Evolutionary conservation across 2,329 filamentous ascomycete species (phyloP).

Genomic region (Raffaelea arxii): DNA sequence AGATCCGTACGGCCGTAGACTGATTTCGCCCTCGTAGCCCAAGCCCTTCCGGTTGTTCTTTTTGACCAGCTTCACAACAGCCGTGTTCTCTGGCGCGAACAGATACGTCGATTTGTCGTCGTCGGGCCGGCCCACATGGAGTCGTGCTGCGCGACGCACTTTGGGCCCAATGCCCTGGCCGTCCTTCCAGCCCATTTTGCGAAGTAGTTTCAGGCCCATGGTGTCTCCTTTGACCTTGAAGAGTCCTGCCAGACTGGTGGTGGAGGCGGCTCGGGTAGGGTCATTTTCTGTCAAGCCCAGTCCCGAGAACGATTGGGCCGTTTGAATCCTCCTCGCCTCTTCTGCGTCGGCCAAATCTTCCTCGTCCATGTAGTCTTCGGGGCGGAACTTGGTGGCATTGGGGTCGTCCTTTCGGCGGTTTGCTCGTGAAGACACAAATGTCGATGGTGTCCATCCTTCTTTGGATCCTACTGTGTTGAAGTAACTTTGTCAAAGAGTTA

Average conservation of each 20-base stretch:
- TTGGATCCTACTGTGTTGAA: conserved; percentile 98
- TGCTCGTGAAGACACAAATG: conserved; percentile 81
- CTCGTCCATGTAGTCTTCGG: conserved; percentile 96
- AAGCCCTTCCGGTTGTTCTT: conserved; percentile 64
- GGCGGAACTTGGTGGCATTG: conserved; percentile 47
- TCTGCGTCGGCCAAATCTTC: conserved; percentile 85
- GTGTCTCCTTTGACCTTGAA: conserved; percentile 68
- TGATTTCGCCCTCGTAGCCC: conserved; percentile 52
- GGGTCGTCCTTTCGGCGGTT: conserved; percentile 62
- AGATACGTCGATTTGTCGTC: conserved; percentile 46
- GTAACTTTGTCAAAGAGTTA: conserved; percentile 47
- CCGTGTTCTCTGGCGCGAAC: conserved; percentile 76
- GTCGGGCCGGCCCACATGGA: conserved; percentile 40
- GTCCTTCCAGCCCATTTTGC: conserved; percentile 91
- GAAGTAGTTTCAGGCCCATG: conserved; percentile 75
- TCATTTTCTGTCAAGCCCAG: conserved; percentile 59
- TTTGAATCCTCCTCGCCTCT: conserved; percentile 66
- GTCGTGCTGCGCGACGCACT: conserved; percentile 61
- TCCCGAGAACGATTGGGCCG: conserved; percentile 62
- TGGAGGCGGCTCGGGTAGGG: conserved; percentile 30
- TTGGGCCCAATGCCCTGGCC: conserved; percentile 90
- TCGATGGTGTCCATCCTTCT: conserved; percentile 90
- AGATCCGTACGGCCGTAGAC: conserved; percentile 29
- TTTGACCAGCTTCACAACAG: conserved; percentile 54
- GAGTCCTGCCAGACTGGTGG: conserved; percentile 52